Evolutionary conservation across 2,329 filamentous ascomycete species (phyloP).

Genomic region (Penicillium sp.): DNA sequence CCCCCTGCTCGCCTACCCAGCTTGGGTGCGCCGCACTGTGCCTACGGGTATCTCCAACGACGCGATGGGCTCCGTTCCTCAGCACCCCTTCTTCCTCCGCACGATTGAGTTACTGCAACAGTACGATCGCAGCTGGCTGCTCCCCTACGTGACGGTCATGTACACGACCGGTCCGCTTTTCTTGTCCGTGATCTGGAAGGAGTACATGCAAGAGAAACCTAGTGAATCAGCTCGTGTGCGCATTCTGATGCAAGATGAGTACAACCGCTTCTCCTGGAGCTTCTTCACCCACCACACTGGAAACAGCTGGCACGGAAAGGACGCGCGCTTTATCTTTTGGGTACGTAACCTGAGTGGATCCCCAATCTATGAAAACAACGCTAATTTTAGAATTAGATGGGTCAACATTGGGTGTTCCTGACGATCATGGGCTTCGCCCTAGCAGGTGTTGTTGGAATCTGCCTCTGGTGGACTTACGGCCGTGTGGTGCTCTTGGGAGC

Average conservation of each 20-base stretch:
- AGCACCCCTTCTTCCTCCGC: conserved; percentile 72
- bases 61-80: conserved; percentile 70
- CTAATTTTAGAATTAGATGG: conserved; percentile 43
- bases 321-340: conserved; percentile 67
- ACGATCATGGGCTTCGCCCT: conserved; percentile 53
- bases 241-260: conserved; percentile 69
- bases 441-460: conserved; percentile 48
- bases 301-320: conserved; percentile 65
- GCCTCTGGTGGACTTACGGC: conserved; percentile 53
- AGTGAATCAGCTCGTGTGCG: conserved; percentile 57
- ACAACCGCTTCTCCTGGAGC: conserved; percentile 67
- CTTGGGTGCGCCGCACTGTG: conserved; percentile 68
- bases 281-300: conserved; percentile 69
- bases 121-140: conserved; percentile 68
- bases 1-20: conserved; percentile 66
- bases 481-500: conserved; percentile 44
- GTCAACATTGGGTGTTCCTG: conserved; percentile 57
- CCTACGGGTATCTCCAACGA: conserved; percentile 82
- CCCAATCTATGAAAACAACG: not conserved
- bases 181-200: conserved; percentile 72
- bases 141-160: conserved; percentile 78
- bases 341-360: conserved; percentile 32
- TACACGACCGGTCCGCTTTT: conserved; percentile 75
- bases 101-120: conserved; percentile 67
- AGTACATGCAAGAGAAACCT: conserved; percentile 59